A percentile compares a stretch with the other conserved stretches of the same genome.
Conservation (phyloP, 129 eudicot species). For the Silybum marianum region DNA sequence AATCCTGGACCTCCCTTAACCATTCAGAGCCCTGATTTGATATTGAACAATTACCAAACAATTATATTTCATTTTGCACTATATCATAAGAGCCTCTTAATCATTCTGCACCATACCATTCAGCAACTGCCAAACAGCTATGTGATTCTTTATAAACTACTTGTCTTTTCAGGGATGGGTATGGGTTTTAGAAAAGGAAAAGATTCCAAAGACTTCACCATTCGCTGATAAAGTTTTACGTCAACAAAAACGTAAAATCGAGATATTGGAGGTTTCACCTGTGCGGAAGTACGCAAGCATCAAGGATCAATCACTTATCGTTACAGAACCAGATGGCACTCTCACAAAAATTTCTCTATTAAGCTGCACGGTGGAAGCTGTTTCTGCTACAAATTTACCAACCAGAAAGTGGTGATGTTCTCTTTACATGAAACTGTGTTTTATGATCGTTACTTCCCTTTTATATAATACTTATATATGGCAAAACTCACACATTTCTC, state of each 20-base stretch:
- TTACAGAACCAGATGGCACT: conserved; percentile 69
- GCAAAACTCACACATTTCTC: too few species aligned
- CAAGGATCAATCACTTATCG: conserved; percentile 61
- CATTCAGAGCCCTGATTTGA: too few species aligned
- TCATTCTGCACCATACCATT: too few species aligned
- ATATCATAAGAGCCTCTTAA: too few species aligned
- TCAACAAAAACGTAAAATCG: conserved; percentile 68
- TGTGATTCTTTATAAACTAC: neutral
- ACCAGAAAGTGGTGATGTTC: conserved; percentile 78
- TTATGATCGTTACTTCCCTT: conserved; percentile 2
- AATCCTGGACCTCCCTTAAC: too few species aligned
- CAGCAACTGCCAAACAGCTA: too few species aligned
- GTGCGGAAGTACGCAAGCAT: conserved; percentile 71
- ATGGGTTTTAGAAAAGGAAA: conserved; percentile 84
- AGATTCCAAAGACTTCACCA: conserved; percentile 53
- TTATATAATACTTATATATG: neutral
- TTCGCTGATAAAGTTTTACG: conserved; percentile 40
- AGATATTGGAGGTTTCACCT: conserved; percentile 75
- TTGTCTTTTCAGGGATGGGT: conserved; percentile 59
- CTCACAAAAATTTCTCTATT: conserved; percentile 46
- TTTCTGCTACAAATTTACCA: conserved; percentile 78
- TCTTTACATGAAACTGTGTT: conserved; percentile 22
- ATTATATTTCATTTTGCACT: too few species aligned
- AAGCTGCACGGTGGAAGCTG: conserved; percentile 76
- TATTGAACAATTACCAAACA: too few species aligned